Evolutionary conservation across 257 asterid species (phyloP).

Genomic region (Buddleja alternifolia): DNA sequence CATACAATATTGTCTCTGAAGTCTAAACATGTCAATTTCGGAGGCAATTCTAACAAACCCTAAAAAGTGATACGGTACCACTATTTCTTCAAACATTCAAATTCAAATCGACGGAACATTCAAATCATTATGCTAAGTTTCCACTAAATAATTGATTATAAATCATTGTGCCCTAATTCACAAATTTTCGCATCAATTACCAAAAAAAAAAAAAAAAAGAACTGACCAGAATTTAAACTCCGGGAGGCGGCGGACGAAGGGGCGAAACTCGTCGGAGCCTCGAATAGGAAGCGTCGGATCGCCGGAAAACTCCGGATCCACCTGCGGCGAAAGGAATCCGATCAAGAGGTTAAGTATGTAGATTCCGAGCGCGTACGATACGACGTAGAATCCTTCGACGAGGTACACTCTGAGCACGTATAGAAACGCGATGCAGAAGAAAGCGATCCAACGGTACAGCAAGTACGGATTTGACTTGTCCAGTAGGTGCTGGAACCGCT

Average conservation of each 20-base stretch:
- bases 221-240: slow-evolving; percentile 64
- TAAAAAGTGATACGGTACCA: background rate
- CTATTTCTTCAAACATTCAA: background rate
- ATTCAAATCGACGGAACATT: too few species aligned
- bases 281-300: slow-evolving; percentile 51
- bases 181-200: background rate
- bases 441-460: slow-evolving; percentile 63
- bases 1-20: background rate
- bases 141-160: background rate
- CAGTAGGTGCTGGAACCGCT: slow-evolving; percentile 54
- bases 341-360: slow-evolving; percentile 54
- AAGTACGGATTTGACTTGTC: slow-evolving; percentile 58
- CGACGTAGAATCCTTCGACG: slow-evolving; percentile 59
- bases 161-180: slow-evolving; percentile 25
- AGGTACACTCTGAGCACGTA: slow-evolving; percentile 54
- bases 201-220: background rate
- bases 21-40: background rate
- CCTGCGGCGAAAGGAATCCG: slow-evolving; percentile 63
- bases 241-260: slow-evolving; percentile 65
- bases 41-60: background rate
- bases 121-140: too few species aligned
- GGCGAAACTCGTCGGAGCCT: slow-evolving; percentile 65
- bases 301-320: slow-evolving; percentile 50
- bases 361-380: slow-evolving; percentile 64
- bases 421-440: slow-evolving; percentile 50